Percentiles rank a stretch among this genome's conserved stretches.
phyloP scores from a whole-genome alignment of 106 monocot genomes.

The Apostasia shenzhenica region DNA sequence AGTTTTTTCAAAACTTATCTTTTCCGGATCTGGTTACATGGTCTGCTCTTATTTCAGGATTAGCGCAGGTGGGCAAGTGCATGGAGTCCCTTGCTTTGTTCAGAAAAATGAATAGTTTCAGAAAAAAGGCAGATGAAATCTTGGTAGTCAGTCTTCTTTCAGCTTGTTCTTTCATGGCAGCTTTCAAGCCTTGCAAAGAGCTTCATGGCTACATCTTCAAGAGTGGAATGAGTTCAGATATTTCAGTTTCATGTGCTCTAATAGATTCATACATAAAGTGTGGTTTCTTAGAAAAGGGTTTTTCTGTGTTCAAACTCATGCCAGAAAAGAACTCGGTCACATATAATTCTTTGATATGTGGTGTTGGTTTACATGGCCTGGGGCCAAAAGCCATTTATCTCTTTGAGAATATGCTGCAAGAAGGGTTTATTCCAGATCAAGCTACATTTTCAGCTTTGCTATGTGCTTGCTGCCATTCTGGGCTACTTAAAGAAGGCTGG shows the following conservation, averaged over 20 bases:
- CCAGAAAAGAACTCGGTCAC: conserved; percentile 27
- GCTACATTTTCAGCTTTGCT: conserved; percentile 61
- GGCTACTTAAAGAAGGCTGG: conserved; percentile 29
- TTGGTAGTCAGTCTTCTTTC: conserved; percentile 43
- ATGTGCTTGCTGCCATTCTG: conserved; percentile 56
- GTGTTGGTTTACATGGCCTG: conserved; percentile 48
- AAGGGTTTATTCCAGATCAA: conserved; percentile 34
- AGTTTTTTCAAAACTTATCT: conserved; percentile 20
- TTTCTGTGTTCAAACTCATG: conserved; percentile 31
- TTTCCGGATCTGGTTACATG: conserved; percentile 56
- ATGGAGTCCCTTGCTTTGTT: conserved; percentile 29
- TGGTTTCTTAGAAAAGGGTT: conserved; percentile 33
- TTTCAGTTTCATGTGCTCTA: conserved; percentile 41
- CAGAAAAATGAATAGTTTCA: conserved; percentile 29
- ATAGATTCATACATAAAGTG: conserved; percentile 56
- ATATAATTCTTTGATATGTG: conserved; percentile 45
- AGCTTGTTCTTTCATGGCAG: conserved; percentile 35
- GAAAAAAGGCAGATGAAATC: conserved; percentile 31
- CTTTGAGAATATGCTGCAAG: conserved; percentile 33
- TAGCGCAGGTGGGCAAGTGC: conserved; percentile 26
- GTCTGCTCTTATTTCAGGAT: conserved; percentile 60
- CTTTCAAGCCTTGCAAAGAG: conserved; percentile 20
- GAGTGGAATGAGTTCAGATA: conserved; percentile 14
- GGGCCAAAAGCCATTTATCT: conserved; percentile 22
- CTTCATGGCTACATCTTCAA: conserved; percentile 38